Evolutionary conservation across 2,329 filamentous ascomycete species (phyloP).

Genomic region (Alternaria novae-zelandiae): DNA sequence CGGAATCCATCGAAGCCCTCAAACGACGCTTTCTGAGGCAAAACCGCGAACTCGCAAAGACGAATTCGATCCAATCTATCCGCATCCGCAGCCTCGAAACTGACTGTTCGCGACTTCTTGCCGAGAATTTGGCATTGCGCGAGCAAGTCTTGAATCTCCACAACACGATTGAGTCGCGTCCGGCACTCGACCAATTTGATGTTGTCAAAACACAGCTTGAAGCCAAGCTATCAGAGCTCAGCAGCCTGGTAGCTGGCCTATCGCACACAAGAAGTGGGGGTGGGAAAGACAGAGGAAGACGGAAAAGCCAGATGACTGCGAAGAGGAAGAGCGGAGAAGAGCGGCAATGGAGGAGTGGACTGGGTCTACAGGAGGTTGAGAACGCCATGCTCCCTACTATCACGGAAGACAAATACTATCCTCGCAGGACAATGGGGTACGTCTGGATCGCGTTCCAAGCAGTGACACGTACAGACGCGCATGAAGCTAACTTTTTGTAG

Average conservation of each 20-base stretch:
- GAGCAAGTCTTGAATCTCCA: conserved; percentile 74
- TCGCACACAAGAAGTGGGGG: conserved; percentile 52
- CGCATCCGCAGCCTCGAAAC: conserved; percentile 78
- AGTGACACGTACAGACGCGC: not conserved
- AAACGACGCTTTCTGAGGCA: conserved; percentile 81
- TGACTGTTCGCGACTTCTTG: conserved; percentile 74
- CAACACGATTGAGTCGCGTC: conserved; percentile 67
- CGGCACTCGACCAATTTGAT: conserved; percentile 69
- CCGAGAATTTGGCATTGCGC: conserved; percentile 78
- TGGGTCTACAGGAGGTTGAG: conserved; percentile 49
- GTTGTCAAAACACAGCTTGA: conserved; percentile 75
- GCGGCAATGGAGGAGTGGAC: conserved; percentile 61
- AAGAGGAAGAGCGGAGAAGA: conserved; percentile 59
- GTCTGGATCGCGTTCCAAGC: conserved; percentile 35
- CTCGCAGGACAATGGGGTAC: conserved; percentile 72
- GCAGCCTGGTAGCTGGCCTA: conserved; percentile 69
- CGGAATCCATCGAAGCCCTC: conserved; percentile 71
- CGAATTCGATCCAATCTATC: conserved; percentile 77
- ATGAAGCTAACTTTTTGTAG: conserved; percentile 47
- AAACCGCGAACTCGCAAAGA: conserved; percentile 80
- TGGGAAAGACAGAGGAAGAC: conserved; percentile 20
- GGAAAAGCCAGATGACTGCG: conserved; percentile 59
- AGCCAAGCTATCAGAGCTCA: conserved; percentile 74
- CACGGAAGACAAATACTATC: conserved; percentile 71
- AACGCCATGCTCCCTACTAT: conserved; percentile 70